Base-by-base conservation (phyloP, 2,329 filamentous ascomycete species). In the Sarocladium brachiariae region DNA sequence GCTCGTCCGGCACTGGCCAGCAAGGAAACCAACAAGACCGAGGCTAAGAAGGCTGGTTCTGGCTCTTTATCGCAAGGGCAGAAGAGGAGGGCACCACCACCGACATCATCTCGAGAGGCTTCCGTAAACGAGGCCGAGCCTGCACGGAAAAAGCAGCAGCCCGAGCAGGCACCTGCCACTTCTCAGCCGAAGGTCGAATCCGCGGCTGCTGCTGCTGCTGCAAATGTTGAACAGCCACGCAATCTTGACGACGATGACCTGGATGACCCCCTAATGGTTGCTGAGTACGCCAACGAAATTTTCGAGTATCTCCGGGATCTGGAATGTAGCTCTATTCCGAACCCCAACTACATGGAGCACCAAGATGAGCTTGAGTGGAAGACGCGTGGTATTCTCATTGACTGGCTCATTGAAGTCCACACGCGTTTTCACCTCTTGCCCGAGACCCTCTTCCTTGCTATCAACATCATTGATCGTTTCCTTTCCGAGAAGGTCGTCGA, bases 391-490 rank as follows among this genome's bases (percentile, higher is more conserved):
- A 96, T 99, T 58, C 81, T 99, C 50, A 84, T 97, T 58, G 93
- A 99, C 73, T 99, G 93, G 93, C 79, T 99, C 57, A 91, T 99
- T 56, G 93, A 99, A 69, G 93, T 99, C 43, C 93, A 99, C 74
- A 96, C 89, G 19, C 88, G 92, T 52, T 99, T 97, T 76, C 87
- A 93, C 59, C 83, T 99, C 16, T 80, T 97, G 37, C 93, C 93
- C 19, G 93, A 99, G 73, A 97, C 93, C 2, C 79, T 97, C 41
- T 99, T 96, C 79, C 81, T 99, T 33, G 86, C 91, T 41, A 89
- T 96, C 77, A 99, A 97, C 78, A 90, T 97, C 67, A 95, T 97
- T 65, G 93, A 99, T 68, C 91, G 93, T 54, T 99, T 97, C 75
- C 81, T 99, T 43, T 96, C 92, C 0, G 83, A 84, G 63, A 96